A percentile compares a stretch with the other conserved stretches of the same genome.
phyloP scores from a whole-genome alignment of 2,329 filamentous ascomycete species.

The Phyllosticta ampelicida region DNA sequence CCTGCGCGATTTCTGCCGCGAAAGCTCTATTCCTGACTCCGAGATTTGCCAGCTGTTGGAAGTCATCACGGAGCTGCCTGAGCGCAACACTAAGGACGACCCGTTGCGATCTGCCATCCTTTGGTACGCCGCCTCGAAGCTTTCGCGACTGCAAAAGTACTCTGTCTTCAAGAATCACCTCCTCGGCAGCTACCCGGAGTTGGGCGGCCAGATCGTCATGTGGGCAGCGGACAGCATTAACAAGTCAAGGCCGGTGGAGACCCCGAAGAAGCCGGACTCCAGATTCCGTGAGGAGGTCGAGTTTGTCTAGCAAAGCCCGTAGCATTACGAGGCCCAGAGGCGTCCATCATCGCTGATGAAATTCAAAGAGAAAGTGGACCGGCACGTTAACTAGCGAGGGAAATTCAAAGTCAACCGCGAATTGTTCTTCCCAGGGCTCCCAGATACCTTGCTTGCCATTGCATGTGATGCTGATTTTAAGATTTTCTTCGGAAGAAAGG shows the following conservation, averaged over 20 bases:
- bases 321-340: too few relatives aligned
- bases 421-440: too few relatives aligned
- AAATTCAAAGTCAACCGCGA: too few relatives aligned
- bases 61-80: constrained; percentile 14
- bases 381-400: too few relatives aligned
- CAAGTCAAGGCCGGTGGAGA: neutral
- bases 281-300: neutral
- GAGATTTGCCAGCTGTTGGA: constrained; percentile 13
- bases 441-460: too few relatives aligned
- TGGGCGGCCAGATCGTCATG: constrained; percentile 8
- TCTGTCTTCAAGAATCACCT: constrained; percentile 11
- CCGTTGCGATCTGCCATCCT: constrained; percentile 14
- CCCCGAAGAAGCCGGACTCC: neutral
- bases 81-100: constrained; percentile 8
- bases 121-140: constrained; percentile 14
- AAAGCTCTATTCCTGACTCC: constrained; percentile 11
- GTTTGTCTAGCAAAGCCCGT: too few relatives aligned
- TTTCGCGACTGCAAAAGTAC: constrained; percentile 12
- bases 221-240: neutral
- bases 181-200: constrained; percentile 12
- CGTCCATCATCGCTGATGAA: too few relatives aligned
- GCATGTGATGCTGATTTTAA: too few relatives aligned
- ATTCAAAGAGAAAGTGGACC: too few relatives aligned
- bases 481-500: too few relatives aligned
- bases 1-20: neutral